phyloP scores from a whole-genome alignment of 2,329 filamentous ascomycete genomes.

The Aspergillus udagawae region DNA sequence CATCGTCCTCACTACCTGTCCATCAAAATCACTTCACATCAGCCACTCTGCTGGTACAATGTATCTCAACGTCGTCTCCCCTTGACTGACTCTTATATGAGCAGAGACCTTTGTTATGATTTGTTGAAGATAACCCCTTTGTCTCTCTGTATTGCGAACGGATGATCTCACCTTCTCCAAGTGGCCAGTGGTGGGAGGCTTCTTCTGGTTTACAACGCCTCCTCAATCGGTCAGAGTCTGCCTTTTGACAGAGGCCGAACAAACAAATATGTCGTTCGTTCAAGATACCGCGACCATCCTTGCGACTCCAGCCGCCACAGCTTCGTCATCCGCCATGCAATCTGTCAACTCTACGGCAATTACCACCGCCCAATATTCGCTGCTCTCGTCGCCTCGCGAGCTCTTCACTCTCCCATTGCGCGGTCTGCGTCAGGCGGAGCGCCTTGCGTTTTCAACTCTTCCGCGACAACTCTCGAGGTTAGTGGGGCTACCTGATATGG shows the following conservation, averaged over 20 bases:
- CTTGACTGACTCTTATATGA: slow-evolving; percentile 2
- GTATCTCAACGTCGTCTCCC: background rate
- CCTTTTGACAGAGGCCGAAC: background rate
- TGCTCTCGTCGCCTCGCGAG: slow-evolving; percentile 27
- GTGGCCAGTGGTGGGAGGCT: slow-evolving; percentile 1
- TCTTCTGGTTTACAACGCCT: background rate
- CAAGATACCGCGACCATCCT: slow-evolving; percentile 16
- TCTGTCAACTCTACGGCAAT: slow-evolving; percentile 20
- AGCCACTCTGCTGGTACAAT: background rate
- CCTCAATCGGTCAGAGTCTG: background rate
- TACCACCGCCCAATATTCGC: slow-evolving; percentile 14
- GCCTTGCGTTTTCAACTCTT: slow-evolving; percentile 32
- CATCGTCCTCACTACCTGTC: background rate
- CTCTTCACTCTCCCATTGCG: slow-evolving; percentile 35
- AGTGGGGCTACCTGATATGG: slow-evolving; percentile 25
- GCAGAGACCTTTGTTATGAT: background rate
- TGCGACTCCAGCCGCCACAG: slow-evolving; percentile 15
- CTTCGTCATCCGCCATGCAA: slow-evolving; percentile 14
- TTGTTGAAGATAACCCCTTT: background rate
- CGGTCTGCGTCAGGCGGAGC: slow-evolving; percentile 33
- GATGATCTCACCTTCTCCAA: slow-evolving; percentile 3
- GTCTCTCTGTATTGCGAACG: slow-evolving; percentile 2
- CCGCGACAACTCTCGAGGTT: slow-evolving; percentile 30
- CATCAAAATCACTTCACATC: background rate
- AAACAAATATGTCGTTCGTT: slow-evolving; percentile 21